Evolutionary conservation across 352 stramenopile species (phyloP).

Genomic region (Pythium chondricola): DNA sequence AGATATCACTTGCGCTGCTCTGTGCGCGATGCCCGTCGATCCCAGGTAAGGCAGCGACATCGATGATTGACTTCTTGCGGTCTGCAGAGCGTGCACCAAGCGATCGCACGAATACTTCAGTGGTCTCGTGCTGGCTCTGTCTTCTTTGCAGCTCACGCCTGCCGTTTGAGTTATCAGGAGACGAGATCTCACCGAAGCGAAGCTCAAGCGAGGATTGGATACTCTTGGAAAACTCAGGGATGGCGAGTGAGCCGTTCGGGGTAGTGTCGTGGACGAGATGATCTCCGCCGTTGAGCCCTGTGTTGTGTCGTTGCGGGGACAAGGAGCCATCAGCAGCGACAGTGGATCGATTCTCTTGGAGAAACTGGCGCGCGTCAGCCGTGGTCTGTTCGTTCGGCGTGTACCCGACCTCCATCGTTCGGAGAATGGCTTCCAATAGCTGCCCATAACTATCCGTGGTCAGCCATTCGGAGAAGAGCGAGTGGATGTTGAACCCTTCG

Average conservation of each 20-base stretch:
- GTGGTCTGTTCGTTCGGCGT: constrained; percentile 31
- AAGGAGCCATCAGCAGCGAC: neutral
- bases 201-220: constrained; percentile 2
- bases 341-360: constrained; percentile 35
- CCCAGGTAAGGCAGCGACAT: neutral
- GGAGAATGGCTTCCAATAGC: constrained; percentile 55
- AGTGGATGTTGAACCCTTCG: constrained; percentile 73
- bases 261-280: too few relatives aligned
- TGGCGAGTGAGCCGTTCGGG: neutral
- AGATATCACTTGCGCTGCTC: neutral
- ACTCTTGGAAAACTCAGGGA: constrained; percentile 10
- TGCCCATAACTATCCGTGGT: constrained; percentile 39
- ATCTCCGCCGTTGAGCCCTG: too few relatives aligned
- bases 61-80: constrained; percentile 5
- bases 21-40: too few relatives aligned
- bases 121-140: constrained; percentile 48
- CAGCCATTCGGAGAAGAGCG: constrained; percentile 60
- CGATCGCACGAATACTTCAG: constrained; percentile 46
- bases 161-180: neutral
- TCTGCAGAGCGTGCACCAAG: constrained; percentile 5
- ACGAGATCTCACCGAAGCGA: constrained; percentile 12
- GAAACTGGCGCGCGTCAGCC: constrained; percentile 55
- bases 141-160: constrained; percentile 14
- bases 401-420: constrained; percentile 66
- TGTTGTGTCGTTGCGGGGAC: too few relatives aligned